A percentile compares a stretch with the other conserved stretches of the same genome.
Evolutionary conservation across 108 stramenopile species (phyloP).

Genomic region (Cylindrotheca closterium): DNA sequence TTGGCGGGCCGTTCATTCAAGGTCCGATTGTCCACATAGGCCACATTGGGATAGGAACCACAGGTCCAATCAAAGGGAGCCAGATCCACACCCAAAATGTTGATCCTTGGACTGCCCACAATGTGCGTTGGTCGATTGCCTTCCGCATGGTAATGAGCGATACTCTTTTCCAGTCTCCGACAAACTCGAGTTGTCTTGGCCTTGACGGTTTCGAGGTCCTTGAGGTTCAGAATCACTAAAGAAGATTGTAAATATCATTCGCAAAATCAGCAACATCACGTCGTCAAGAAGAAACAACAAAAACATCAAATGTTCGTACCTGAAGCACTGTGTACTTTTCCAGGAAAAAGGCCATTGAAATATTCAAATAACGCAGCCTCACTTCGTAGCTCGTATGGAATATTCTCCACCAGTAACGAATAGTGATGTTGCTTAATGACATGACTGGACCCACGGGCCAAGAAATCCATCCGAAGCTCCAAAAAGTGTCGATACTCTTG

Average conservation of each 20-base stretch:
- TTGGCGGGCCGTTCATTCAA: conserved; percentile 28
- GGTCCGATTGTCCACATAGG: conserved; percentile 33
- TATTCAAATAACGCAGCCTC: conserved; percentile 81
- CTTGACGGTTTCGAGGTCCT: conserved; percentile 69
- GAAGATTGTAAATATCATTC: background rate
- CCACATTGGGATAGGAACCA: conserved; percentile 26
- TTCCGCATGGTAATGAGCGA: conserved; percentile 69
- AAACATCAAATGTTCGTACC: background rate
- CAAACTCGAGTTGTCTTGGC: conserved; percentile 53
- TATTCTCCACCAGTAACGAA: conserved; percentile 83
- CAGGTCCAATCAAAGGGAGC: conserved; percentile 47
- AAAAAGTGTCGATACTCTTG: conserved; percentile 86
- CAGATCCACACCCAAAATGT: conserved; percentile 73
- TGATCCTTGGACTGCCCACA: conserved; percentile 70
- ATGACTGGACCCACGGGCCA: conserved; percentile 62
- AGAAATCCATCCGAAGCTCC: conserved; percentile 83
- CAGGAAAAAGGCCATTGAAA: conserved; percentile 85
- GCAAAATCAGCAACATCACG: too few species aligned
- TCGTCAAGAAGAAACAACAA: too few species aligned
- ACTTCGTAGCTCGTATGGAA: conserved; percentile 81
- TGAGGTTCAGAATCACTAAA: conserved; percentile 71
- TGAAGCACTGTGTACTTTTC: conserved; percentile 68
- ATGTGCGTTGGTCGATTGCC: conserved; percentile 69
- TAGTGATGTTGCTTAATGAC: conserved; percentile 75
- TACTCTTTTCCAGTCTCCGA: conserved; percentile 78